phyloP scores from a whole-genome alignment of 2,329 filamentous ascomycete genomes.

The Nigrospora oryzae region DNA sequence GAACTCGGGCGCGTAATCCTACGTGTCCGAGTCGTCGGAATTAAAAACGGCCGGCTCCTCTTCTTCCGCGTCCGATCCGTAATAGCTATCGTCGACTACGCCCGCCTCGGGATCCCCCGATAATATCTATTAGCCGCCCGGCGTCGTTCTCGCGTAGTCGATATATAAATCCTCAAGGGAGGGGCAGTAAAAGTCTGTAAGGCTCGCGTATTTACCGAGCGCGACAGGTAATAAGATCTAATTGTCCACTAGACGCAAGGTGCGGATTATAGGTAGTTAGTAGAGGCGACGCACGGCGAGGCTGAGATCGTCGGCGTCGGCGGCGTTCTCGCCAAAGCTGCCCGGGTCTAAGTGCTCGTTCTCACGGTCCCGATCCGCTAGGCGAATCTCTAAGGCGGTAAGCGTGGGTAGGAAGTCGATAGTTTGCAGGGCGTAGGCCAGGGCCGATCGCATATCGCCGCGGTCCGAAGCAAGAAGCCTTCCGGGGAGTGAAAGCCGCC shows the following conservation, averaged over 20 bases:
- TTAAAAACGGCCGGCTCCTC: background rate
- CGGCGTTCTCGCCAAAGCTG: background rate
- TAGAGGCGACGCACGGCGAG: background rate
- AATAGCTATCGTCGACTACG: background rate
- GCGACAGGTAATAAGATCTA: background rate
- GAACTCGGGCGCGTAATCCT: constrained; percentile 1
- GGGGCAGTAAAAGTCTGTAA: background rate
- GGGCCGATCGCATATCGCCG: background rate
- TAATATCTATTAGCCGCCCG: background rate
- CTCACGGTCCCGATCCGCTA: background rate
- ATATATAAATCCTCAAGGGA: background rate
- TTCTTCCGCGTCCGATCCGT: background rate
- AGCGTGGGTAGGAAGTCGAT: background rate
- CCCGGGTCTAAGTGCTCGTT: background rate
- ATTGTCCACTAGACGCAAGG: background rate
- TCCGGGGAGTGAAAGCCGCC: background rate
- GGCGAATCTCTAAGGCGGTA: background rate
- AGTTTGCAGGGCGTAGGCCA: background rate
- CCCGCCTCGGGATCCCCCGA: background rate
- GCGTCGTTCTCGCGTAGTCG: background rate
- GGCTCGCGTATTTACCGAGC: background rate
- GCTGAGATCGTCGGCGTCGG: background rate
- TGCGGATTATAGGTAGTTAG: background rate
- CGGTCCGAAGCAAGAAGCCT: background rate
- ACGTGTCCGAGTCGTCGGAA: constrained; percentile 3